Evolutionary conservation across 2,329 filamentous ascomycete genomes (phyloP).

Genomic region (Tolypocladium sp.): DNA sequence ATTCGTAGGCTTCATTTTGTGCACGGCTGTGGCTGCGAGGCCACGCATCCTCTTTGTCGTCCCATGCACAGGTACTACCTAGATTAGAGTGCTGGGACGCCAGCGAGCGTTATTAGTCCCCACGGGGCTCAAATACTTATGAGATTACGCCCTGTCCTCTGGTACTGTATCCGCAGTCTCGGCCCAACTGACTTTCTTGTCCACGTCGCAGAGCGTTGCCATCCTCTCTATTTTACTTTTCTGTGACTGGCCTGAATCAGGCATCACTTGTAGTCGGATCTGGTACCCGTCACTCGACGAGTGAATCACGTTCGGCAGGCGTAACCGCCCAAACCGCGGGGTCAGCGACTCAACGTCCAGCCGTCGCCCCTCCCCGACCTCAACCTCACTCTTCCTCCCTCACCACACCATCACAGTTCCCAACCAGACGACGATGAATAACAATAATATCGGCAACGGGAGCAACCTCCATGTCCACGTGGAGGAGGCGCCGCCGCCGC

Average conservation of each 20-base stretch:
- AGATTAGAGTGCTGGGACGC: neutral
- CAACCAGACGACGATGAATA: constrained; percentile 4
- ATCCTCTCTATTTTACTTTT: neutral
- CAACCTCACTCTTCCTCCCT: neutral
- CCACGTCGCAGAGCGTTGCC: neutral
- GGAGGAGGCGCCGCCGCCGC: constrained; percentile 40
- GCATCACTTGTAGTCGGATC: neutral
- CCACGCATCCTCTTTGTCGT: neutral
- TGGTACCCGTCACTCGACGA: neutral
- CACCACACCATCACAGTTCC: too few species aligned
- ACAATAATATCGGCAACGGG: constrained; percentile 5
- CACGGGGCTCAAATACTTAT: neutral
- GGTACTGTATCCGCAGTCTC: neutral
- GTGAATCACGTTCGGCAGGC: neutral
- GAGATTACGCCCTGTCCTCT: neutral
- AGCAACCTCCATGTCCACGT: constrained; percentile 9
- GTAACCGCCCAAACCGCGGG: neutral
- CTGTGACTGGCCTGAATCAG: neutral
- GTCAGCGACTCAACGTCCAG: neutral
- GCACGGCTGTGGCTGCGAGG: constrained; percentile 1
- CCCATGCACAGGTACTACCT: neutral
- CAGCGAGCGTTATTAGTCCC: neutral
- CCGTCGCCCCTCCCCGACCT: neutral
- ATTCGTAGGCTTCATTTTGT: neutral
- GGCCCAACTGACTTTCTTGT: neutral